Percentiles rank a stretch among this genome's conserved stretches.
phyloP scores from a whole-genome alignment of 257 asterid species.

The Capsicum chinense region DNA sequence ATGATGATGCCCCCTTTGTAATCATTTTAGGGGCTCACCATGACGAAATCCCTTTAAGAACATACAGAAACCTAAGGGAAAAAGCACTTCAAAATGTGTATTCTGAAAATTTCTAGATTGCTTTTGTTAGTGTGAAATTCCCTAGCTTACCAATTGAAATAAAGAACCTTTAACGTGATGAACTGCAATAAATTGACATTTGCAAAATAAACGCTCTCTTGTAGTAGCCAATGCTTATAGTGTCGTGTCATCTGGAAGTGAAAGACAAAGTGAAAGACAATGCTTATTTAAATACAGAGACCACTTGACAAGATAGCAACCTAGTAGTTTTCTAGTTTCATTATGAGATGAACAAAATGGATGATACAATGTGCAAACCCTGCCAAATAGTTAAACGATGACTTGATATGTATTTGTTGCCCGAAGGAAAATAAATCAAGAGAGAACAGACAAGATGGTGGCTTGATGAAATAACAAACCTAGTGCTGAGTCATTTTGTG shows the following conservation, averaged over 20 bases:
- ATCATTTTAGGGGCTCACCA: not conserved
- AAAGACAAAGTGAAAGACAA: not conserved
- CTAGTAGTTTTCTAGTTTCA: not conserved
- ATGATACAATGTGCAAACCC: not conserved
- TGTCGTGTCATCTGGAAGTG: not conserved
- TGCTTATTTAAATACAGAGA: not conserved
- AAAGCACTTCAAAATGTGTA: not conserved
- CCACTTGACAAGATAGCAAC: not conserved
- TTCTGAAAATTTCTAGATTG: not conserved
- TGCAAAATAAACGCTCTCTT: not conserved
- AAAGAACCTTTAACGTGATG: slow-evolving; percentile 8
- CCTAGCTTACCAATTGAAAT: not conserved
- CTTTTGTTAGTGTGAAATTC: not conserved
- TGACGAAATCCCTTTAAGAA: not conserved
- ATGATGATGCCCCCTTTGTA: not conserved
- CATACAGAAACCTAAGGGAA: not conserved
- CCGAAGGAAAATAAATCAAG: not conserved
- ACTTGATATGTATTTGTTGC: not conserved
- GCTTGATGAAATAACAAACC: not conserved
- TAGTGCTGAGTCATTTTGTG: not conserved
- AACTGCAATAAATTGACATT: not conserved
- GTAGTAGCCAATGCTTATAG: not conserved
- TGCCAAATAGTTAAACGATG: not conserved
- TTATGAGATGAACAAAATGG: not conserved
- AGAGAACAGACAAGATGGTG: not conserved